A percentile compares a stretch with the other conserved stretches of the same genome.
Conservation (phyloP, 164 flowering plant species). For the Malania oleifera region DNA sequence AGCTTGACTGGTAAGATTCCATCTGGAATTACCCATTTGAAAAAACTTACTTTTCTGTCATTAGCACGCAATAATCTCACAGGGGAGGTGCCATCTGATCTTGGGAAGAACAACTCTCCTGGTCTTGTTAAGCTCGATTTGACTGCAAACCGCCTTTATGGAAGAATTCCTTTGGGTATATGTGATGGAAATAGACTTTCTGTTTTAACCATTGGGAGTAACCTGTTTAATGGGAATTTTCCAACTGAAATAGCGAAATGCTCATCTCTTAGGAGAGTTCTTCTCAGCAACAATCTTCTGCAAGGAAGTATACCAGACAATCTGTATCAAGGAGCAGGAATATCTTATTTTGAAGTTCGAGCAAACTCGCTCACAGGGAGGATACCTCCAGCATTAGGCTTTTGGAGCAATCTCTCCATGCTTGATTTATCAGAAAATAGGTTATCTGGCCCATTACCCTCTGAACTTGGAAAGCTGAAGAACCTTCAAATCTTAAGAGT, state of each 20-base stretch:
- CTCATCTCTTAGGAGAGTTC: conserved; percentile 18
- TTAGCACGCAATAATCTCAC: conserved; percentile 19
- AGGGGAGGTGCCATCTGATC: conserved; percentile 11
- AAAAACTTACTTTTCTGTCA: conserved; percentile 12
- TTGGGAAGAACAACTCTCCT: conserved; percentile 14
- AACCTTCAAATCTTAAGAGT: conserved; percentile 20
- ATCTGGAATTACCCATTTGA: conserved; percentile 8
- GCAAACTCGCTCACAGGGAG: conserved; percentile 25
- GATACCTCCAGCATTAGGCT: conserved; percentile 21
- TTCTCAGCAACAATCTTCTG: conserved; percentile 17
- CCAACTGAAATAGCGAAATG: conserved; percentile 16
- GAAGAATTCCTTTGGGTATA: conserved; percentile 14
- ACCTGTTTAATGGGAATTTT: conserved; percentile 17
- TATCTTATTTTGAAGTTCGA: conserved; percentile 9
- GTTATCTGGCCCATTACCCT: conserved; percentile 19
- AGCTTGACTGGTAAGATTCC: conserved; percentile 19
- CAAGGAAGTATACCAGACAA: conserved; percentile 13
- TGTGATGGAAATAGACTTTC: conserved; percentile 11
- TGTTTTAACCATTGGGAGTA: conserved; percentile 14
- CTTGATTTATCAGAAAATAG: conserved; percentile 24
- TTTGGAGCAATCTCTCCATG: conserved; percentile 27
- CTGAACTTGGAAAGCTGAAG: conserved; percentile 24
- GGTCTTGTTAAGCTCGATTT: conserved; percentile 13
- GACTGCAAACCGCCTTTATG: conserved; percentile 11
- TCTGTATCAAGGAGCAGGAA: conserved; percentile 9